Conservation (phyloP, 306 rosid genomes). For the Oemleria cerasiformis region DNA sequence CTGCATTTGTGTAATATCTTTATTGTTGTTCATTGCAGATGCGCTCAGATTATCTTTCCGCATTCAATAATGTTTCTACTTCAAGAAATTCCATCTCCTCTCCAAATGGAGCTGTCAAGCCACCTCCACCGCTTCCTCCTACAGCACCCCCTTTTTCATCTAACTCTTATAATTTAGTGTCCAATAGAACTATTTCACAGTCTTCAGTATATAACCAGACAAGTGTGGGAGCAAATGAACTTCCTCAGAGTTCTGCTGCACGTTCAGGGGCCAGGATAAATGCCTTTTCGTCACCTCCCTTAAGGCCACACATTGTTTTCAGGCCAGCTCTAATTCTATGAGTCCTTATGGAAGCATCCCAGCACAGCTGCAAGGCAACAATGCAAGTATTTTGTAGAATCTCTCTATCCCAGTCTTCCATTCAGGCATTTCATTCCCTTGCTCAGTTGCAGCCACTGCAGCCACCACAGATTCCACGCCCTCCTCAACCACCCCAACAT, state of each 20-base stretch:
- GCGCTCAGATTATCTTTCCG: constrained; percentile 64
- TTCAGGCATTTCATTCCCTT: constrained; percentile 66
- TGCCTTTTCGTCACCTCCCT: constrained; percentile 50
- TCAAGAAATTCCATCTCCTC: constrained; percentile 61
- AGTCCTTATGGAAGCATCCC: constrained; percentile 49
- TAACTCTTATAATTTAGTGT: constrained; percentile 55
- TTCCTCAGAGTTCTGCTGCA: constrained; percentile 46
- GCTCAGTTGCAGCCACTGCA: constrained; percentile 92
- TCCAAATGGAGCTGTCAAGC: constrained; percentile 70
- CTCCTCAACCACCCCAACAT: constrained; percentile 93
- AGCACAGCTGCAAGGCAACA: constrained; percentile 72
- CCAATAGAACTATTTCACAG: constrained; percentile 53
- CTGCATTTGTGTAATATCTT: constrained; percentile 9
- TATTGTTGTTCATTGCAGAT: constrained; percentile 47
- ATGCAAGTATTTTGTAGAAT: constrained; percentile 55
- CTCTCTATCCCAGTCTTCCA: constrained; percentile 51
- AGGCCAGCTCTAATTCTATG: constrained; percentile 66
- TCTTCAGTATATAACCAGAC: constrained; percentile 57
- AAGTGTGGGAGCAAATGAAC: constrained; percentile 45
- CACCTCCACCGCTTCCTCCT: constrained; percentile 95
- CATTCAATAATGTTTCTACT: constrained; percentile 50
- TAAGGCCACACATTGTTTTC: constrained; percentile 49
- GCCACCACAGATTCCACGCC: constrained; percentile 96
- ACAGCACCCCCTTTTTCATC: constrained; percentile 90
- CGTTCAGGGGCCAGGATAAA: constrained; percentile 57